Conservation (phyloP, 129 eudicot species). For the Escallonia herrerae region DNA sequence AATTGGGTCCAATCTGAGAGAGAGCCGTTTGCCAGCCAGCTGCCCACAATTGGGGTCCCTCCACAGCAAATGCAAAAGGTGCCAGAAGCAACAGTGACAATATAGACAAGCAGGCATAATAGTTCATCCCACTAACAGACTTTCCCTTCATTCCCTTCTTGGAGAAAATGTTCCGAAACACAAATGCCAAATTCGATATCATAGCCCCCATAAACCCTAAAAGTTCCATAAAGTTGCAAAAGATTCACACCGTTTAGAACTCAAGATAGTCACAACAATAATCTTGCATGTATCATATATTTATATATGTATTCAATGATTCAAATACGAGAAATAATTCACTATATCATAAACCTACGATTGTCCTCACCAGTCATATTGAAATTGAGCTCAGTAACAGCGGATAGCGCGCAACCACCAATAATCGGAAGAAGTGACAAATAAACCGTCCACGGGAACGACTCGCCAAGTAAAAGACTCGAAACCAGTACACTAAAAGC, state of each 20-base stretch:
- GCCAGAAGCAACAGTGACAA: slow-evolving; percentile 43
- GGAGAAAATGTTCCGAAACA: slow-evolving; percentile 52
- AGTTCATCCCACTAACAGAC: slow-evolving; percentile 59
- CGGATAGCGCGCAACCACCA: slow-evolving; percentile 54
- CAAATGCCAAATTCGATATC: slow-evolving; percentile 59
- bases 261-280: neutral
- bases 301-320: no score
- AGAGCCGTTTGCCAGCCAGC: slow-evolving; percentile 50
- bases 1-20: slow-evolving; percentile 47
- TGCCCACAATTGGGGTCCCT: slow-evolving; percentile 59
- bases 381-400: slow-evolving; percentile 57
- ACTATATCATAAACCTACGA: neutral
- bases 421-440: slow-evolving; percentile 55
- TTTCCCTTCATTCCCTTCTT: slow-evolving; percentile 58
- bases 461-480: slow-evolving; percentile 41
- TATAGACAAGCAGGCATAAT: slow-evolving; percentile 56
- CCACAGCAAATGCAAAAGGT: slow-evolving; percentile 50
- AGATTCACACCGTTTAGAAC: neutral
- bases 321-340: neutral
- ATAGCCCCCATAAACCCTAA: slow-evolving; percentile 59
- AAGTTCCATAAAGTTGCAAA: neutral
- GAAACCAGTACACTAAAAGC: slow-evolving; percentile 57
- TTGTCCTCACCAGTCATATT: slow-evolving; percentile 44
- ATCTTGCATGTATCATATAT: neutral
- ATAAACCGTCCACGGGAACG: slow-evolving; percentile 47